Percentiles rank a stretch among this genome's conserved stretches.
Evolutionary conservation across 2,329 filamentous ascomycete species (phyloP).

Genomic region (Fusarium staphyleae): DNA sequence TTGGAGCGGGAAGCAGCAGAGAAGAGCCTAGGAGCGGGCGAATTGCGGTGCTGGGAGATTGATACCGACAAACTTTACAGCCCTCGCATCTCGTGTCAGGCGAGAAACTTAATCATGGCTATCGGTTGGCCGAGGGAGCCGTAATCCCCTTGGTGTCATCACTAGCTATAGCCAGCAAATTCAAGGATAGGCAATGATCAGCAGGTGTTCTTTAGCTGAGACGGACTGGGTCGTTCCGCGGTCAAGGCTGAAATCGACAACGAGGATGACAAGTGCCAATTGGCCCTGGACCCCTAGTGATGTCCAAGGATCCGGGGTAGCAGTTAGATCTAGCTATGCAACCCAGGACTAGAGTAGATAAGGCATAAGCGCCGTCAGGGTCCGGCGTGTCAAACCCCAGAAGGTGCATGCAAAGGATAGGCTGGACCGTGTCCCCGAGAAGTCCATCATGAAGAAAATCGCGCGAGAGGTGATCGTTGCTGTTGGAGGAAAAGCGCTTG

Average conservation of each 20-base stretch:
- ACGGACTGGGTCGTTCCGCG: conserved; percentile 1
- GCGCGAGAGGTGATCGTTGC: conserved; percentile 22
- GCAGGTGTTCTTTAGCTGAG: conserved; percentile 19
- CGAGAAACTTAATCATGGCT: neutral
- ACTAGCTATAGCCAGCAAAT: neutral
- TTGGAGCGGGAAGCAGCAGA: too few species aligned
- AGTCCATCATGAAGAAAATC: conserved; percentile 26
- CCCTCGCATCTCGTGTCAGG: neutral
- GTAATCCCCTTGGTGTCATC: neutral
- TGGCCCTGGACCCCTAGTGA: neutral
- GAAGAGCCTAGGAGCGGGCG: conserved; percentile 5
- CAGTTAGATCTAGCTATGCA: neutral
- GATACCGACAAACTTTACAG: conserved; percentile 22
- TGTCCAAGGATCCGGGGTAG: conserved; percentile 1
- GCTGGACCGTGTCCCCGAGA: too few species aligned
- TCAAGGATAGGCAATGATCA: conserved; percentile 7
- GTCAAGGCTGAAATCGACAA: neutral
- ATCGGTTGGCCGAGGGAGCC: neutral
- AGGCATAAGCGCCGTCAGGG: neutral
- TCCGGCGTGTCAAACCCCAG: conserved; percentile 11
- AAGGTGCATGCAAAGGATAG: too few species aligned
- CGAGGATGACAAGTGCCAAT: neutral
- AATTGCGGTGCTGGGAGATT: conserved; percentile 7
- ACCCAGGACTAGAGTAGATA: neutral
- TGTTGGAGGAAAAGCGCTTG: neutral